Evolutionary conservation across 225 moss, liverwort and hornwort species (phyloP), one percentile per base, ranked within the genome.

Genomic region (Bryoerythrophyllum caledonicum): DNA sequence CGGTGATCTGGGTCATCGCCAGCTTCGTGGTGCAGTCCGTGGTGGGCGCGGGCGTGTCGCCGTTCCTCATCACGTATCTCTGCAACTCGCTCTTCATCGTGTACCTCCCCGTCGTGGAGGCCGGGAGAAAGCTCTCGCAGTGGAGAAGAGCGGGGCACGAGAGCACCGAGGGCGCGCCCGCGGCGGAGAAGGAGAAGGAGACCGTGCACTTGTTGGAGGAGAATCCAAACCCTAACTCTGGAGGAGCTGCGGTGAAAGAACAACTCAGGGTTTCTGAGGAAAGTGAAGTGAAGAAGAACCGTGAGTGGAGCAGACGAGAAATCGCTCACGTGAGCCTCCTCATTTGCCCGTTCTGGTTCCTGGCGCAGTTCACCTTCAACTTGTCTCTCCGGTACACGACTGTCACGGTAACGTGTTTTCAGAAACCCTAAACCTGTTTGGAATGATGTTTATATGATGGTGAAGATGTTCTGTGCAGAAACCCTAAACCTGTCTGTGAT

Each of bases 21-120:
- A 94, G 94, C 81, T 97, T 97, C 67, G 86, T 97, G 34, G 96
- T 97, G 34, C 94, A 97, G 75, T 90, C 83, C 10, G 88, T 97
- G 5, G 92, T 83, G 0, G 83, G 84, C 5, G 81, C 73, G 17
- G 96, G 96, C 34, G 92, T 97, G 12, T 85, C 96, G 70, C 96
- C 96, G 4, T 94, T 97, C 35, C 76, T 92, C 19, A 86, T 97
- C 76, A 81, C 96, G 2, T 97, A 97, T 23, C 38, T 97, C 8
- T 97, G 96, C 82, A 97, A 97, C 38, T 92, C 92, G 24, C 82
- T 97, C 26, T 97, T 97, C 52, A 70, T 97, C 8, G 74, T 97
- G 13, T 94, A 92, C 84, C 79, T 97, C 70, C 96, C 96, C 46
- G 25, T 89, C 1, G 90, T 94, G 76, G 96, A 97, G 66, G 79